Percentiles rank a stretch among this genome's conserved stretches.
Evolutionary conservation across 2,329 filamentous ascomycete genomes (phyloP).

Genomic region (Hymenoscyphus infarciens): DNA sequence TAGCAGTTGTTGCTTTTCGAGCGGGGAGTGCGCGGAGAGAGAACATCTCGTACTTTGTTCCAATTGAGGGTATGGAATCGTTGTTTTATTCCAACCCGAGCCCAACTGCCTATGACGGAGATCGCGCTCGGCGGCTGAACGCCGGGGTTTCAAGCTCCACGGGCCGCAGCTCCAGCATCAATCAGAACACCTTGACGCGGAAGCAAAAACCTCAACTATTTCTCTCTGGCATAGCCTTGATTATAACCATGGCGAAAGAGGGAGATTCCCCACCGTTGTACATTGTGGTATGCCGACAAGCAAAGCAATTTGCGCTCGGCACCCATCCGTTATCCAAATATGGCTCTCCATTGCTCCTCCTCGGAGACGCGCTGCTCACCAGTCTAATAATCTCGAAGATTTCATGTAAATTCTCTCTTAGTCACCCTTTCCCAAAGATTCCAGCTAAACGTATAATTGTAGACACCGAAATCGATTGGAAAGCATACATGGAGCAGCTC

Average conservation of each 20-base stretch:
- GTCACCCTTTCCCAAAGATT: too few species aligned
- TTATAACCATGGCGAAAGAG: conserved; percentile 11
- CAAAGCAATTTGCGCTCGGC: conserved; percentile 28
- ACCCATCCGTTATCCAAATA: conserved; percentile 30
- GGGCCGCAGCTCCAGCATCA: not conserved
- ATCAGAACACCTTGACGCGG: not conserved
- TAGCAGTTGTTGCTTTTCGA: conserved; percentile 11
- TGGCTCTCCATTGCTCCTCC: conserved; percentile 25
- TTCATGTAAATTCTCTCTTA: conserved; percentile 31
- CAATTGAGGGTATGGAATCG: not conserved
- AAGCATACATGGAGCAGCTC: conserved; percentile 94
- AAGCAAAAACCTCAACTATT: not conserved
- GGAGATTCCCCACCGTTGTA: conserved; percentile 12
- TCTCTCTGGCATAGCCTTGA: not conserved
- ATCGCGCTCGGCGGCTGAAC: not conserved
- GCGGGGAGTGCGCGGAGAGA: conserved; percentile 19
- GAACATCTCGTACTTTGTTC: conserved; percentile 19
- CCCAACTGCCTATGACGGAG: not conserved
- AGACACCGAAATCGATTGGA: conserved; percentile 99
- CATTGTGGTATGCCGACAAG: conserved; percentile 21
- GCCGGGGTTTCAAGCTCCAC: not conserved
- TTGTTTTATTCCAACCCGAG: not conserved
- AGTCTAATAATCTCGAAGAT: conserved; percentile 31
- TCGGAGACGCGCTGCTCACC: conserved; percentile 32
- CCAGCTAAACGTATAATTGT: not conserved